A percentile compares a stretch with the other conserved stretches of the same genome.
phyloP scores from a whole-genome alignment of 768 basidiomycete species.

The Agaricus blazei region DNA sequence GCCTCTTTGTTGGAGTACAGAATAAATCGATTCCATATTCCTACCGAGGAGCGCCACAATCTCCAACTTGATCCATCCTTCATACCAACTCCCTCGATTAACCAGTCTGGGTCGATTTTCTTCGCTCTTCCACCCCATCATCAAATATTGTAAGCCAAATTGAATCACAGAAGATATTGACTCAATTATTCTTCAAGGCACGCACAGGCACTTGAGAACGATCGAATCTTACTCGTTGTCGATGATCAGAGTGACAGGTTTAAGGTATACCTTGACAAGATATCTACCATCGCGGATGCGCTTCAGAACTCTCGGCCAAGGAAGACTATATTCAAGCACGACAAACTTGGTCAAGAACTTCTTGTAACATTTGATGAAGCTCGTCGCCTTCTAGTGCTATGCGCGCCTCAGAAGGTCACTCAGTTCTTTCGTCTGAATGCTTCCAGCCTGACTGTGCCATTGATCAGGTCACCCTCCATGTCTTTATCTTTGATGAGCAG shows the following conservation, averaged over 20 bases:
- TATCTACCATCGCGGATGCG: constrained; percentile 24
- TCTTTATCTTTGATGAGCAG: constrained; percentile 43
- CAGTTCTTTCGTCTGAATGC: background rate
- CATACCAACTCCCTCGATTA: constrained; percentile 25
- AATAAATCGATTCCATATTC: constrained; percentile 26
- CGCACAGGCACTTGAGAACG: constrained; percentile 34
- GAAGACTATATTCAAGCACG: constrained; percentile 36
- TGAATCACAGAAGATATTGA: background rate
- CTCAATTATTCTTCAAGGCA: constrained; percentile 14
- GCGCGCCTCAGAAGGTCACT: constrained; percentile 35
- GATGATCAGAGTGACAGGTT: constrained; percentile 28
- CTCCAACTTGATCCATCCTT: constrained; percentile 27
- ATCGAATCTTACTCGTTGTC: constrained; percentile 37
- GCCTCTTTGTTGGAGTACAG: constrained; percentile 23
- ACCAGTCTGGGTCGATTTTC: constrained; percentile 16
- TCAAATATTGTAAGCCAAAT: constrained; percentile 26
- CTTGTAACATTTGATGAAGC: constrained; percentile 49
- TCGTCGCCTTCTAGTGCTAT: constrained; percentile 42
- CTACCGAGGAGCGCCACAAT: constrained; percentile 29
- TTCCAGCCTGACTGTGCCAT: background rate
- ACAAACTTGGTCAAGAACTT: constrained; percentile 35
- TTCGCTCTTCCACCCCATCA: constrained; percentile 20
- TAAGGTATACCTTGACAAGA: constrained; percentile 32
- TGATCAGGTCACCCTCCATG: constrained; percentile 32
- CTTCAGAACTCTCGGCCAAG: constrained; percentile 18